Conservation (phyloP, 306 rosid species). For the Castanea sativa region DNA sequence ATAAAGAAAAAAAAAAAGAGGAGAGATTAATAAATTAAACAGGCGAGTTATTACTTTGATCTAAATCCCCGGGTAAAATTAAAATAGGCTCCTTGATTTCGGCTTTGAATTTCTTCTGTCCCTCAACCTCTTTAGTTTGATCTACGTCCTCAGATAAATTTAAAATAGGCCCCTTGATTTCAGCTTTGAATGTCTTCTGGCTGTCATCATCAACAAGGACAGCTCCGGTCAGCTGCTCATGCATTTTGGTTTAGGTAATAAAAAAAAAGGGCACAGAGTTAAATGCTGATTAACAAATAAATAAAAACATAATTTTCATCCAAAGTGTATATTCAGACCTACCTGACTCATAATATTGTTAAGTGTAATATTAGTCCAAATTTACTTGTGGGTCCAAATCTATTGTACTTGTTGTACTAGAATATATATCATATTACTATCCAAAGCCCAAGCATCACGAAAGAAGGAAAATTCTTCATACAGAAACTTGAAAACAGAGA, state of each 20-base stretch:
- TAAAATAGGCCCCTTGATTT: constrained; percentile 42
- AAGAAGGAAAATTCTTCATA: neutral
- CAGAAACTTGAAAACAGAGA: constrained; percentile 1
- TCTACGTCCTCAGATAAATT: constrained; percentile 14
- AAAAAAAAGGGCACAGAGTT: no score
- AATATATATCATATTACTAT: constrained; percentile 17
- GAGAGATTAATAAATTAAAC: constrained; percentile 24
- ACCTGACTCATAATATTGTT: no score
- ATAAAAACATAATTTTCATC: no score
- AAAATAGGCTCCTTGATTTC: constrained; percentile 43
- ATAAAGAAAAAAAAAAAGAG: neutral
- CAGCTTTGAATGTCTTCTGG: constrained; percentile 26
- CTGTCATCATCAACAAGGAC: constrained; percentile 35
- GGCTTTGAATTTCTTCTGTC: constrained; percentile 20
- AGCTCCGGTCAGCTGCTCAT: constrained; percentile 40
- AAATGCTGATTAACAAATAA: no score
- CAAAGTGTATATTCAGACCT: no score
- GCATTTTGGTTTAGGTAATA: no score
- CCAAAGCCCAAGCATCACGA: constrained; percentile 16
- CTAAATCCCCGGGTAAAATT: constrained; percentile 10
- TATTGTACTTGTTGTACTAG: no score
- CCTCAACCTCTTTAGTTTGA: constrained; percentile 11
- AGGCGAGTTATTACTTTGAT: constrained; percentile 30
- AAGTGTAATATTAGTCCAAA: no score
- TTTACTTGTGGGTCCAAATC: no score